Conservation (phyloP, 2,329 filamentous ascomycete genomes). For the Metarhizium album region DNA sequence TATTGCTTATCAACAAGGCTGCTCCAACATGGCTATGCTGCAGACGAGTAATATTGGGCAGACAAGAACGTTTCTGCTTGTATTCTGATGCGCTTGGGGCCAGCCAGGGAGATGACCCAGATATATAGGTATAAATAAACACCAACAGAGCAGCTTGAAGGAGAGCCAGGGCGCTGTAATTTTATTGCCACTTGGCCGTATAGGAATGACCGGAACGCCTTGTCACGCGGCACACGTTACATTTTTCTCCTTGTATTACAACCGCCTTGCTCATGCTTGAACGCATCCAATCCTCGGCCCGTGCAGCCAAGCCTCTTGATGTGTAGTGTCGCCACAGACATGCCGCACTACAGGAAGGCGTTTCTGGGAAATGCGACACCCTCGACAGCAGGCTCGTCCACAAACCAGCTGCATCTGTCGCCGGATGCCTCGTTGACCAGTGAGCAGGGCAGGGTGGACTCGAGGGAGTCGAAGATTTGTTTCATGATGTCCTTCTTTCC, state of each 20-base stretch:
- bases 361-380: constrained; percentile 74
- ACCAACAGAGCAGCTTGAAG: not conserved
- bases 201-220: not conserved
- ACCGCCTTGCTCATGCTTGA: not conserved
- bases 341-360: constrained; percentile 38
- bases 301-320: not conserved
- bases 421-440: constrained; percentile 77
- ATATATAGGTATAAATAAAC: not conserved
- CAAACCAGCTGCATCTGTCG: constrained; percentile 91
- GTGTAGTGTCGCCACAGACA: not conserved
- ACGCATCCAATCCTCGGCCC: not conserved
- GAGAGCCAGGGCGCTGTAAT: not conserved
- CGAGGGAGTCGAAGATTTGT: constrained; percentile 75
- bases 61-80: not conserved
- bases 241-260: not conserved
- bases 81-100: not conserved
- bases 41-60: not conserved
- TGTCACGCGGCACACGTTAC: not conserved
- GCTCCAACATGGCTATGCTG: not conserved
- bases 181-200: not conserved
- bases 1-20: not conserved
- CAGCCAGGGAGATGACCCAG: not conserved
- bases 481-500: constrained; percentile 89
- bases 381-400: constrained; percentile 75
- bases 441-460: constrained; percentile 64